Evolutionary conservation across 108 stramenopile species (phyloP).

Genomic region (Fistulifera pelliculosa): DNA sequence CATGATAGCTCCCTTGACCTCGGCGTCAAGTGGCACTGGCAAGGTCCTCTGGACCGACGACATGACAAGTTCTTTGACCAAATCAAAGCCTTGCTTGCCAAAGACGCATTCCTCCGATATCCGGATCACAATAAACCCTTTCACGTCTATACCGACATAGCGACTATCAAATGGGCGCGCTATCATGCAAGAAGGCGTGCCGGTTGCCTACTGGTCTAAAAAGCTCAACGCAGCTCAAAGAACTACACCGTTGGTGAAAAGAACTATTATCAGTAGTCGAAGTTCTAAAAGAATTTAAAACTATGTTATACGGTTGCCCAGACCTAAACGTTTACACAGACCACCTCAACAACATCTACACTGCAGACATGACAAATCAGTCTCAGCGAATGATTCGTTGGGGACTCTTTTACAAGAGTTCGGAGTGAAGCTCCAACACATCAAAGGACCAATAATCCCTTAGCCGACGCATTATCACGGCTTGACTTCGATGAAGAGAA

Average conservation of each 20-base stretch:
- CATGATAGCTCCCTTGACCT: constrained; percentile 33
- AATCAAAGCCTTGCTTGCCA: constrained; percentile 31
- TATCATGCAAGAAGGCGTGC: constrained; percentile 23
- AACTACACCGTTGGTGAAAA: constrained; percentile 35
- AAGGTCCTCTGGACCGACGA: constrained; percentile 7
- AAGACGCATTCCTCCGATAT: constrained; percentile 22
- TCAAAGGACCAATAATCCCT: too few relatives aligned
- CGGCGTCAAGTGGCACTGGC: constrained; percentile 1
- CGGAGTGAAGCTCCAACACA: too few relatives aligned
- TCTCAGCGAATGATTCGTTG: constrained; percentile 42
- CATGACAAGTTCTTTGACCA: constrained; percentile 28
- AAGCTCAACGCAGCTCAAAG: constrained; percentile 30
- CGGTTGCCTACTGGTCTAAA: constrained; percentile 28
- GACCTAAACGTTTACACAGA: constrained; percentile 30
- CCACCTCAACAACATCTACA: constrained; percentile 24
- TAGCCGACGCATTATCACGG: too few relatives aligned
- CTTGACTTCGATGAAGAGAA: too few relatives aligned
- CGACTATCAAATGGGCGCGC: constrained; percentile 29
- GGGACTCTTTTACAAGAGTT: constrained; percentile 34
- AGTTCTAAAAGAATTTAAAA: constrained; percentile 26
- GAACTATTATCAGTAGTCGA: constrained; percentile 34
- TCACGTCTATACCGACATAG: constrained; percentile 36
- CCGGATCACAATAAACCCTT: constrained; percentile 36
- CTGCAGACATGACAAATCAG: constrained; percentile 12
- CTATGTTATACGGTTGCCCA: constrained; percentile 12